Conservation (phyloP, 108 stramenopile species). For the Pseudonitzschia delicatissima region DNA sequence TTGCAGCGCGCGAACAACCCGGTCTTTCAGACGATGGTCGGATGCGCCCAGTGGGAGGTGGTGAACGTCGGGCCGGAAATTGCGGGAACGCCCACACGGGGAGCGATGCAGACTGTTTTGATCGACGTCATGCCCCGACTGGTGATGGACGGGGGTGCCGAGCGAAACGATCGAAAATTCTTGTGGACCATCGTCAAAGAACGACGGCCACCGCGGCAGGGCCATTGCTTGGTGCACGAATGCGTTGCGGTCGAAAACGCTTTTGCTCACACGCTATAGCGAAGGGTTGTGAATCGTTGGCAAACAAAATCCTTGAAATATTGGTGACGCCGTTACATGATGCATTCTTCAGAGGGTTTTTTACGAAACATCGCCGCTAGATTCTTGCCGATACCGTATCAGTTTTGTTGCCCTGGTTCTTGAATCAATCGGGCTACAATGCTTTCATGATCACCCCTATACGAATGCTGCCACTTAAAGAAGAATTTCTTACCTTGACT, state of each 20-base stretch:
- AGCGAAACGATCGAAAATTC: conserved; percentile 31
- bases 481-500: no score
- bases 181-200: conserved; percentile 74
- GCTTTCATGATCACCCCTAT: no score
- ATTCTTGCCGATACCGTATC: no score
- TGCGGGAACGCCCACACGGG: conserved; percentile 44
- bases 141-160: not conserved
- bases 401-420: no score
- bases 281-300: no score
- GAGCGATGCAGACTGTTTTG: conserved; percentile 73
- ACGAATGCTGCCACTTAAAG: no score
- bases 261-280: conserved; percentile 32
- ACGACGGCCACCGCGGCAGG: conserved; percentile 75
- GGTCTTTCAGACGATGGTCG: conserved; percentile 62
- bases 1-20: conserved; percentile 70
- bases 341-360: no score
- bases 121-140: conserved; percentile 33
- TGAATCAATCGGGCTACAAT: no score
- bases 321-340: no score
- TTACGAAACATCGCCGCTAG: no score
- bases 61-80: conserved; percentile 58
- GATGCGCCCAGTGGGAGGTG: conserved; percentile 45
- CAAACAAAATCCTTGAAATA: no score
- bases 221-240: conserved; percentile 77
- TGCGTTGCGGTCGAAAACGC: conserved; percentile 63